Conservation (phyloP, 257 asterid genomes). For the Plectranthus barbatus region DNA sequence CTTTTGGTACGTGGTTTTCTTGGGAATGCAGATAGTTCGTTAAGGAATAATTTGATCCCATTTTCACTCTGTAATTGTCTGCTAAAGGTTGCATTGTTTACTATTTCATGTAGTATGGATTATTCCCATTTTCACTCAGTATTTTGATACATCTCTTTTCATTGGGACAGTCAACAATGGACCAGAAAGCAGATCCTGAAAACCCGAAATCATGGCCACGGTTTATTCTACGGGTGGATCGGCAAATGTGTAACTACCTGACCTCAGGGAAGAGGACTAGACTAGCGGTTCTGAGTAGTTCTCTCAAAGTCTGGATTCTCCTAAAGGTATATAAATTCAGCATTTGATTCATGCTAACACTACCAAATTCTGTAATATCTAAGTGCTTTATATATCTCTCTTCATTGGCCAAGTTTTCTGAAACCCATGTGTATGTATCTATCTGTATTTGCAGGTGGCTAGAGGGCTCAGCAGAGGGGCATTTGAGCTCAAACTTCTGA, state of each 20-base stretch:
- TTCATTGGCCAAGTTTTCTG: background rate
- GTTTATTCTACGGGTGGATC: conserved; percentile 79
- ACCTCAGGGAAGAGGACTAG: conserved; percentile 89
- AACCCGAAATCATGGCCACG: conserved; percentile 87
- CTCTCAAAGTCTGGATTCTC: conserved; percentile 97
- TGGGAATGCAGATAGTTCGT: background rate
- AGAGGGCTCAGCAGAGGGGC: conserved; percentile 78
- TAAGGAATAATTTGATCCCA: background rate
- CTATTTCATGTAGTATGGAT: background rate
- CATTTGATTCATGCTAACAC: no score
- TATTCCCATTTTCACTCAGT: conserved; percentile 1
- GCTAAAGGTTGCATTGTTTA: no score
- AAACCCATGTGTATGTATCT: background rate
- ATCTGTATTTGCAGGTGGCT: conserved; percentile 53
- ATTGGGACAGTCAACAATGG: conserved; percentile 56
- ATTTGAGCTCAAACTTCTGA: conserved; percentile 70
- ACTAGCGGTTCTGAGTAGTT: conserved; percentile 81
- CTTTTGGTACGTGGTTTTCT: conserved; percentile 46
- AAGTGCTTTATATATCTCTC: no score
- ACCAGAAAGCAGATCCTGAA: conserved; percentile 64
- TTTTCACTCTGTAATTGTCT: no score
- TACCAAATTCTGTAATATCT: no score
- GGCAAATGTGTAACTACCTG: conserved; percentile 81
- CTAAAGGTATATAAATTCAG: conserved; percentile 43
- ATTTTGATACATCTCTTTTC: background rate